Evolutionary conservation across 345 rosid genomes (phyloP).

Genomic region (Viola odorata): DNA sequence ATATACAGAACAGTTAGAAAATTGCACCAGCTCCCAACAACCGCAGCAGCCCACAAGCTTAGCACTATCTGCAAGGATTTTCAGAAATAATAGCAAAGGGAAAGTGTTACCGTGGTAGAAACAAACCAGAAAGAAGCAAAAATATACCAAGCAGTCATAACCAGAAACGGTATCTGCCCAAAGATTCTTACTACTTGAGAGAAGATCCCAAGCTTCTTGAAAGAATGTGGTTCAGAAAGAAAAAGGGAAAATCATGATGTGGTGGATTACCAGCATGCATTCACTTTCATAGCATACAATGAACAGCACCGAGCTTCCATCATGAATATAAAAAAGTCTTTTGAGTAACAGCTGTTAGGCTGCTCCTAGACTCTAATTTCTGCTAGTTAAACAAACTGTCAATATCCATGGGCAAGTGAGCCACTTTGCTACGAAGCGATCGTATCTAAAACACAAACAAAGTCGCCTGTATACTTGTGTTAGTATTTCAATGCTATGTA

Average conservation of each 20-base stretch:
- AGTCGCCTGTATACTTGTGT: too few relatives aligned
- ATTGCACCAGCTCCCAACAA: conserved; percentile 95
- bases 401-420: too few relatives aligned
- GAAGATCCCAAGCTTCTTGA: neutral
- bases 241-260: neutral
- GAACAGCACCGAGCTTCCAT: neutral
- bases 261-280: neutral
- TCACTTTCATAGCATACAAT: neutral
- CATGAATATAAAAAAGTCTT: neutral
- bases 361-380: neutral
- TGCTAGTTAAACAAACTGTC: neutral
- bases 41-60: conserved; percentile 71
- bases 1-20: conserved; percentile 82
- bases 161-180: neutral
- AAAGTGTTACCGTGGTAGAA: too few relatives aligned
- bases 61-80: conserved; percentile 43
- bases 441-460: too few relatives aligned
- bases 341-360: neutral
- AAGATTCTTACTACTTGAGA: neutral
- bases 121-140: too few relatives aligned
- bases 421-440: neutral
- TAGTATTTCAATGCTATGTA: neutral
- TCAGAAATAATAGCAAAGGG: too few relatives aligned
- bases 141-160: neutral
- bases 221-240: too few relatives aligned